Evolutionary conservation across 2,329 filamentous ascomycete species (phyloP).

Genomic region (Sclerotinia nivalis): DNA sequence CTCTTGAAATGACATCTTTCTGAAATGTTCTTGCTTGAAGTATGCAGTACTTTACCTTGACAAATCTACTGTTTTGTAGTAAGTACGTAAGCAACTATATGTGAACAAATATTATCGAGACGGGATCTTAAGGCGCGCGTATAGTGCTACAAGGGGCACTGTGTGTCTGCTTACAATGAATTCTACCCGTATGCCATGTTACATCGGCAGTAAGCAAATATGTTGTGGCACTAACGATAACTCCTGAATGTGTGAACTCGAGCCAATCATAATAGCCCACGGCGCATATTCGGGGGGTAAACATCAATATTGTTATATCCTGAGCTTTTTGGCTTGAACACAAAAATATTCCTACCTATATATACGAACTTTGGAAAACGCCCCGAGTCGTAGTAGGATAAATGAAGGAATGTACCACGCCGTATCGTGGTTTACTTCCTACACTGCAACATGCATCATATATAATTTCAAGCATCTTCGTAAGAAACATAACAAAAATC

Average conservation of each 20-base stretch:
- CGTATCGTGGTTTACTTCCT: neutral
- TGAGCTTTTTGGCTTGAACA: slow-evolving; percentile 2
- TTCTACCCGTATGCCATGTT: neutral
- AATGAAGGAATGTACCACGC: slow-evolving; percentile 2
- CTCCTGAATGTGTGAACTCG: neutral
- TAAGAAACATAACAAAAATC: neutral
- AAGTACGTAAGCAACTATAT: neutral
- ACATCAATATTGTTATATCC: neutral
- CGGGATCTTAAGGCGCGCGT: neutral
- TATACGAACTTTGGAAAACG: neutral
- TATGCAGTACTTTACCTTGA: neutral
- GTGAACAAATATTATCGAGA: neutral
- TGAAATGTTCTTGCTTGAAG: neutral
- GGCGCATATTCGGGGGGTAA: slow-evolving; percentile 1
- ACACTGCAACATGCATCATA: neutral
- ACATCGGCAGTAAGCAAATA: neutral
- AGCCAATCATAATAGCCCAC: neutral
- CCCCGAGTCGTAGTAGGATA: neutral
- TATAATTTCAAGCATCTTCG: neutral
- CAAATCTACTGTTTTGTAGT: neutral
- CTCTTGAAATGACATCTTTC: neutral
- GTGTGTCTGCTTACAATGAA: neutral
- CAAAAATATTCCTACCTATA: neutral
- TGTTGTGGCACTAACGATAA: neutral
- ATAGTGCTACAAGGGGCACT: neutral